Evolutionary conservation across 805 yeast genomes (phyloP).

Genomic region (Kuraishia floccosa): DNA sequence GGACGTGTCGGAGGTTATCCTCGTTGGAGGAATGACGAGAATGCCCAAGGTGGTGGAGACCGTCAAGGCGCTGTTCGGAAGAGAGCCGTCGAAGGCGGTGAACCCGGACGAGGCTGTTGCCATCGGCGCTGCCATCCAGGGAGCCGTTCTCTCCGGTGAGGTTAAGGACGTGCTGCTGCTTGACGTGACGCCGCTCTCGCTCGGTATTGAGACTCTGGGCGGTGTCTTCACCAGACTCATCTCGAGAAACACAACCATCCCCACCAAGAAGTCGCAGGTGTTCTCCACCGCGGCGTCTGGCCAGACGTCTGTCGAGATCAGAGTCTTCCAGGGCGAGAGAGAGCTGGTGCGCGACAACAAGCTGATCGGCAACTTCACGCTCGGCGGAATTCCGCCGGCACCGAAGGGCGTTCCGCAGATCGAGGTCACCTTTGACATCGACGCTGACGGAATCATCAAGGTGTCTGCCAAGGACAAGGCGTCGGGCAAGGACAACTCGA

Average conservation of each 20-base stretch:
- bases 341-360: slow-evolving; percentile 97
- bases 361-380: slow-evolving; percentile 92
- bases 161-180: slow-evolving; percentile 66
- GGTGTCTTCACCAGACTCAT: slow-evolving; percentile 92
- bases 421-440: slow-evolving; percentile 92
- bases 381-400: slow-evolving; percentile 91
- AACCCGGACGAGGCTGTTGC: slow-evolving; percentile 95
- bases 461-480: slow-evolving; percentile 75
- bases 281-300: slow-evolving; percentile 96
- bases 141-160: slow-evolving; percentile 77
- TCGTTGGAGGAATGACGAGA: slow-evolving; percentile 87
- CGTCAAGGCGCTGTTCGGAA: slow-evolving; percentile 48
- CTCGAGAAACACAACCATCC: slow-evolving; percentile 91
- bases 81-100: slow-evolving; percentile 58
- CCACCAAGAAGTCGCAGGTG: slow-evolving; percentile 92
- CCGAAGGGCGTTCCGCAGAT: slow-evolving; percentile 93
- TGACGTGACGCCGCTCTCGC: slow-evolving; percentile 79
- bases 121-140: slow-evolving; percentile 84
- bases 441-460: slow-evolving; percentile 86
- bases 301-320: slow-evolving; percentile 92
- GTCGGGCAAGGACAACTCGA: slow-evolving; percentile 66
- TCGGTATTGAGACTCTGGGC: slow-evolving; percentile 97
- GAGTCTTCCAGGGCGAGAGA: slow-evolving; percentile 99
- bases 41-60: slow-evolving; percentile 70
- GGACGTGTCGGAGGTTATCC: slow-evolving; percentile 62